Base-by-base conservation (phyloP, 441 rosid species). In the Eugenia klotzschiana region DNA sequence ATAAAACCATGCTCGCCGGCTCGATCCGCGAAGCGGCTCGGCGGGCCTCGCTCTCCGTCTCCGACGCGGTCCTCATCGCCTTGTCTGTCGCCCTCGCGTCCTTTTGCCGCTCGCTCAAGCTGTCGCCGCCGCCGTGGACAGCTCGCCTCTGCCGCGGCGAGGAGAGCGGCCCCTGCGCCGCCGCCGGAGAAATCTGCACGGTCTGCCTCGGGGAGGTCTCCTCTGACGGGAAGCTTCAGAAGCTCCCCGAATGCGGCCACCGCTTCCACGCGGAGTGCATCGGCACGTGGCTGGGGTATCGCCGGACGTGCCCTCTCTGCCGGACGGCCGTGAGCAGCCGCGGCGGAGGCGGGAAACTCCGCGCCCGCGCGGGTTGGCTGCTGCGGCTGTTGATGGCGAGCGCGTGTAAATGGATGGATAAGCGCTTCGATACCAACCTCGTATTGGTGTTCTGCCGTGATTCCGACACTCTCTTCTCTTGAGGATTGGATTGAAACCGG, bases 231-330 rank as follows among this genome's bases (percentile, higher is more conserved):
- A 84, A 81, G 41, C 57, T 84, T 8, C 85, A 82, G 60, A 82
- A 8, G 43, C 81, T 87, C 5, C 83, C 89, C 13, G 56, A 29
- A 22, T 89, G 90, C 16, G 64, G 77, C 50, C 90, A 88, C 56
- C 52, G 81, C 50, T 88, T 88, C 83, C 91, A 89, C 37, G 84
- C 20, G 27, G 69, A 51, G 4, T 89, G 90, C 83, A 87, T 89
- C 43, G 89, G 88, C 40, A 72, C 88, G 16, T 89, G 91, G 91
- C 88, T 89, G 37, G 79, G 46, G 53, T 64, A 69, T 69, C 25
- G 25, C 77, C 46, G 77, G 77, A 37, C 77, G 77, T 69, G 77
- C 49, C 77, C 77, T 33, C 46, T 69, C 77, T 69, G 77, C 77
- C 46, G 77, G 77, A 33, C 77, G 15, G 20, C 77, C 25, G 77